A percentile compares a stretch with the other conserved stretches of the same genome.
phyloP scores from a whole-genome alignment of 148 eudicot species.

The Talinum fruticosum region DNA sequence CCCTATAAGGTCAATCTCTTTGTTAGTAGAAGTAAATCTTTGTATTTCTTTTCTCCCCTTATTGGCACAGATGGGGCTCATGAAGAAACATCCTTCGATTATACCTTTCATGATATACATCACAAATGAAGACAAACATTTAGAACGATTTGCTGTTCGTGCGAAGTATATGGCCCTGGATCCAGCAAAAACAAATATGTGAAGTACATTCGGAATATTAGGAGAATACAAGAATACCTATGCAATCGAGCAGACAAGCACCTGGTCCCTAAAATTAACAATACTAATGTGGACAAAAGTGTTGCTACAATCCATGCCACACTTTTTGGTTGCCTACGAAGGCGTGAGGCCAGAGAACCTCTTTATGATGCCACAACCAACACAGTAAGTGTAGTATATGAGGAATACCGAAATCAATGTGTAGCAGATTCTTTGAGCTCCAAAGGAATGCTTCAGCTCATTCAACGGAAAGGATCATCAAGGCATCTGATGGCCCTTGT shows the following conservation, averaged over 20 bases:
- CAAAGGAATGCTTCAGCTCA: slow-evolving; percentile 91
- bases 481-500: slow-evolving; percentile 95
- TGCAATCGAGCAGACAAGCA: slow-evolving; percentile 93
- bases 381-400: slow-evolving; percentile 59
- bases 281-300: slow-evolving; percentile 92
- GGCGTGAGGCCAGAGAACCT: slow-evolving; percentile 75
- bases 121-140: slow-evolving; percentile 84
- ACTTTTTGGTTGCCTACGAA: slow-evolving; percentile 76
- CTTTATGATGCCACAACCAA: slow-evolving; percentile 78
- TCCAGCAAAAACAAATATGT: slow-evolving; percentile 89
- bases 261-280: slow-evolving; percentile 87
- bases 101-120: slow-evolving; percentile 96
- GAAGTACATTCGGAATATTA: slow-evolving; percentile 81
- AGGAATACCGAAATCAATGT: slow-evolving; percentile 83
- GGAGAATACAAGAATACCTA: slow-evolving; percentile 90
- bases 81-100: slow-evolving; percentile 97
- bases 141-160: slow-evolving; percentile 96
- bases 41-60: neutral
- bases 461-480: slow-evolving; percentile 83
- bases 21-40: neutral
- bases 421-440: slow-evolving; percentile 82
- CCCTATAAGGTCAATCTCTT: neutral
- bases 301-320: slow-evolving; percentile 95
- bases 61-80: slow-evolving; percentile 84
- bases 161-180: slow-evolving; percentile 96